Evolutionary conservation across 768 basidiomycete species (phyloP), one percentile per base, ranked within the genome.

Genomic region (Rhodotorula kratochvilovae): DNA sequence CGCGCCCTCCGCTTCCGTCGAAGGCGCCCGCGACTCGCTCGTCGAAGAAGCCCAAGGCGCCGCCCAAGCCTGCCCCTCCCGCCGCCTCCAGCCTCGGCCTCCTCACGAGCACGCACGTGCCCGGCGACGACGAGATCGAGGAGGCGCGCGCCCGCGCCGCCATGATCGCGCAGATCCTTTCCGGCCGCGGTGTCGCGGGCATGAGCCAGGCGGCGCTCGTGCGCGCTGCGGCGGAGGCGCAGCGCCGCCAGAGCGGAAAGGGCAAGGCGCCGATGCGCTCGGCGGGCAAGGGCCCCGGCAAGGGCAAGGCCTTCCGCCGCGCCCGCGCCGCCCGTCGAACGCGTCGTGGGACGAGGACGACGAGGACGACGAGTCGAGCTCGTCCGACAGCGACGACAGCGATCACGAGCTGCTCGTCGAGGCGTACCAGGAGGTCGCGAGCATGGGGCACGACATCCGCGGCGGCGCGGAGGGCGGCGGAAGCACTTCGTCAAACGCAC

Each of bases 291-390:
- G 70, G 54, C 3, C 65, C 61, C 0, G 70, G 70, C 11, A 71
- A 71, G 48, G 70, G 70, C 7, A 71, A 71, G 33, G 59, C 19
- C 57, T 66, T 7, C 61, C 61, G 23, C 65, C 70, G 3, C 70
- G 60, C 17, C 61, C 64, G 11, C 50, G 59, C 36, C 42, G 54
- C n/a, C 51, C 43, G 13, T 60, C 57, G 31, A n/a, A 50, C 10
- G 29, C 29, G 25, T 61, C 53, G 31, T 57, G 61, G 55, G 55
- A 48, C 15, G n/a, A 51, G 21, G 57, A 43, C 11, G 36, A 56
- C 39, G 48, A 31, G n/a, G 48, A 16, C 5, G 39, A 59, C 45
- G 56, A 58, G 6, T 63, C 61, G 61, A 57, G 58, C n/a, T 57
- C 56, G 45, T 39, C 27, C 7, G 31, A 42, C 57, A 59, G 53